Conservation (phyloP, 768 basidiomycete species). For the Trametopsis cervina region DNA sequence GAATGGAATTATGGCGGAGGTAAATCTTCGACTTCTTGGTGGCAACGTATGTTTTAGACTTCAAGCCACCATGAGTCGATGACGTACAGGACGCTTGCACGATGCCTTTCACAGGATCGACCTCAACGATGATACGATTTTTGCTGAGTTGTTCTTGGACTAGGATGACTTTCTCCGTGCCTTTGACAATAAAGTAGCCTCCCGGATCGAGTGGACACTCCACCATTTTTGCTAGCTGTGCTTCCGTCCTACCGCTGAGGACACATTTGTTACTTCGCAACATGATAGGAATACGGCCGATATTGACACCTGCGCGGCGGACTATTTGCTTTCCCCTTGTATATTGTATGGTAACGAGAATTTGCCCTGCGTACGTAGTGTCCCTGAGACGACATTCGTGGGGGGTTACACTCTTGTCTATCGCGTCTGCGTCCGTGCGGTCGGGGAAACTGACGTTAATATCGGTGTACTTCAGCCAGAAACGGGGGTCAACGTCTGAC, state of each 20-base stretch:
- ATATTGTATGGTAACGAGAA: slow-evolving; percentile 92
- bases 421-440: slow-evolving; percentile 73
- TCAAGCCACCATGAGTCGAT: slow-evolving; percentile 76
- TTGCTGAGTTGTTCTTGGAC: slow-evolving; percentile 99
- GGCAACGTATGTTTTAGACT: slow-evolving; percentile 96
- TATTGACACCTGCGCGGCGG: slow-evolving; percentile 71
- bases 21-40: slow-evolving; percentile 95
- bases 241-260: slow-evolving; percentile 67
- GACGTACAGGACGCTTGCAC: slow-evolving; percentile 97
- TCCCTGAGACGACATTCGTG: slow-evolving; percentile 97
- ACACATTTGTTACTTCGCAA: slow-evolving; percentile 93
- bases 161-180: slow-evolving; percentile 98
- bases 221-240: slow-evolving; percentile 86
- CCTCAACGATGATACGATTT: slow-evolving; percentile 98
- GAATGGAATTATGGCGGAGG: slow-evolving; percentile 94
- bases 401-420: slow-evolving; percentile 83
- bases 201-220: slow-evolving; percentile 99
- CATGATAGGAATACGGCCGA: slow-evolving; percentile 95
- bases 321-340: slow-evolving; percentile 89
- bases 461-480: slow-evolving; percentile 95
- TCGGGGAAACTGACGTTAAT: slow-evolving; percentile 91
- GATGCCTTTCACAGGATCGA: slow-evolving; percentile 79
- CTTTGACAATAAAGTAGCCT: slow-evolving; percentile 99
- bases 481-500: slow-evolving; percentile 93
- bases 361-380: slow-evolving; percentile 88